phyloP scores from a whole-genome alignment of 352 stramenopile species.

The Phytophthora lateralis region DNA sequence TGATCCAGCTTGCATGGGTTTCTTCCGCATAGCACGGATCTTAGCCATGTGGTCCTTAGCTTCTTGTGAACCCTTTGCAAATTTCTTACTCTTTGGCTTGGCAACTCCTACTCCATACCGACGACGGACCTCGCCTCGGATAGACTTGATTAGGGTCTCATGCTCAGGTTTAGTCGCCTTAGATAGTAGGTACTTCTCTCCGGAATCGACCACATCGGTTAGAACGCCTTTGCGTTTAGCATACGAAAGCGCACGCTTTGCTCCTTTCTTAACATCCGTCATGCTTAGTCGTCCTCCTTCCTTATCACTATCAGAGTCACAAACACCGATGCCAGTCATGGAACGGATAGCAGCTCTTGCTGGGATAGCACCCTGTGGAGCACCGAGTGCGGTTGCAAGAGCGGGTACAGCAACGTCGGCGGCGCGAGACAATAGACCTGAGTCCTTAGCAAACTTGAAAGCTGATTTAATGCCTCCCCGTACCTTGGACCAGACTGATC shows the following conservation, averaged over 20 bases:
- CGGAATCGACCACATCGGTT: constrained; percentile 10
- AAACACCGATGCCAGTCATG: constrained; percentile 16
- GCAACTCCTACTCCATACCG: constrained; percentile 20
- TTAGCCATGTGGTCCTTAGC: constrained; percentile 15
- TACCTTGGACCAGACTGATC: constrained; percentile 19
- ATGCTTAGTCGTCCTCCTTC: constrained; percentile 6
- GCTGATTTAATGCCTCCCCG: constrained; percentile 23
- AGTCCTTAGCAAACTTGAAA: constrained; percentile 25
- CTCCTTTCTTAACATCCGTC: constrained; percentile 11
- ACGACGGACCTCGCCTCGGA: constrained; percentile 3
- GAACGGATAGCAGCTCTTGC: constrained; percentile 12
- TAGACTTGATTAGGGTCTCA: constrained; percentile 4
- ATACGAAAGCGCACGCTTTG: constrained; percentile 11
- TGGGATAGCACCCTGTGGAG: constrained; percentile 9
- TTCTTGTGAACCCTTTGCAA: constrained; percentile 5
- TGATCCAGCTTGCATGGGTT: background rate
- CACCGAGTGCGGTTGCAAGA: constrained; percentile 8
- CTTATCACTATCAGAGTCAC: constrained; percentile 15
- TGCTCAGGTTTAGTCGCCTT: constrained; percentile 16
- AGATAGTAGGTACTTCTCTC: constrained; percentile 13
- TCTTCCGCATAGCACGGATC: constrained; percentile 7
- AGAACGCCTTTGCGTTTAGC: constrained; percentile 20
- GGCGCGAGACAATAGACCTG: background rate
- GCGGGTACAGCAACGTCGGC: constrained; percentile 13
- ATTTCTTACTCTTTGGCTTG: constrained; percentile 6